A percentile compares a stretch with the other conserved stretches of the same genome.
phyloP scores from a whole-genome alignment of 371 early-diverging fungal genomes.

The Coemansia sp. region DNA sequence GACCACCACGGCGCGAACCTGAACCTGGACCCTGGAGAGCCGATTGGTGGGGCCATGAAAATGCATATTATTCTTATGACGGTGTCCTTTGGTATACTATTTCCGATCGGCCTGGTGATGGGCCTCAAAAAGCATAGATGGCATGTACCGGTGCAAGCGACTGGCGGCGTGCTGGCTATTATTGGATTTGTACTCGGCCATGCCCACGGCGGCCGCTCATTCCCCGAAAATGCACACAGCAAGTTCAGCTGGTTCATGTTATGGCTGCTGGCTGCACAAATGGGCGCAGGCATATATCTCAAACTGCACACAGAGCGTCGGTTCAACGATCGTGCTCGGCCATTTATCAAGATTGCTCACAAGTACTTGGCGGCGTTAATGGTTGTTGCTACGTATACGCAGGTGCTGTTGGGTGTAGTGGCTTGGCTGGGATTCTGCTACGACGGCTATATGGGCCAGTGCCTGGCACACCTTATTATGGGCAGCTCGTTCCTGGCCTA shows the following conservation, averaged over 20 bases:
- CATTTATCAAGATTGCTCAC: conserved; percentile 55
- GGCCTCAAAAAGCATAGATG: conserved; percentile 59
- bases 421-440: conserved; percentile 65
- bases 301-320: conserved; percentile 61
- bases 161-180: conserved; percentile 55
- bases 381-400: conserved; percentile 61
- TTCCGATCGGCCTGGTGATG: conserved; percentile 60
- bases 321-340: conserved; percentile 57
- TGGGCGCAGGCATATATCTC: conserved; percentile 58
- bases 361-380: conserved; percentile 56
- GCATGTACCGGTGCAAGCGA: conserved; percentile 66
- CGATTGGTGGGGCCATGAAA: conserved; percentile 50
- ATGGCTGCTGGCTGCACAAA: conserved; percentile 56
- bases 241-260: conserved; percentile 62
- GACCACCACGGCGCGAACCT: conserved; percentile 47
- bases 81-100: conserved; percentile 47
- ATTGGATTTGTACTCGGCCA: conserved; percentile 63
- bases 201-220: conserved; percentile 62
- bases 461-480: conserved; percentile 71
- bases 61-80: conserved; percentile 51
- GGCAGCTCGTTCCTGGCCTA: conserved; percentile 69
- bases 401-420: conserved; percentile 65
- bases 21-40: conserved; percentile 47
- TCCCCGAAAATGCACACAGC: conserved; percentile 66
- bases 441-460: conserved; percentile 61